Evolutionary conservation across 495 filamentous ascomycete species (phyloP).

Genomic region (Aspergillus campestris): DNA sequence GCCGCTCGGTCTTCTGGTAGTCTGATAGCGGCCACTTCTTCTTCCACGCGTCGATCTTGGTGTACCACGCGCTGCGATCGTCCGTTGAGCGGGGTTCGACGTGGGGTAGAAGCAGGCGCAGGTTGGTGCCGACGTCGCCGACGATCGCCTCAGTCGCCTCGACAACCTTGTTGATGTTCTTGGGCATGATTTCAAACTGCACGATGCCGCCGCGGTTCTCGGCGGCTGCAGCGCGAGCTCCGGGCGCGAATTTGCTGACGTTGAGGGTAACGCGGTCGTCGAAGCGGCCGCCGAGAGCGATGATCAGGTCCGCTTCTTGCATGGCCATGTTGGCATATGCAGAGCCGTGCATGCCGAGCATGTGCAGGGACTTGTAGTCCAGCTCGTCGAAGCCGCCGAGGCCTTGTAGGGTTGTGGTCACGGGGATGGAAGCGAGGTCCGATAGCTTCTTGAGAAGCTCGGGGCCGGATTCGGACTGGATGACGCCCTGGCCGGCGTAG

Average conservation of each 20-base stretch:
- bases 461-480: slow-evolving; percentile 44
- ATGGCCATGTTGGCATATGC: slow-evolving; percentile 59
- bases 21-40: slow-evolving; percentile 64
- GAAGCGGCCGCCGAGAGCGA: slow-evolving; percentile 56
- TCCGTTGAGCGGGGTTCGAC: slow-evolving; percentile 41
- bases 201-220: slow-evolving; percentile 53
- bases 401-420: slow-evolving; percentile 60
- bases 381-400: slow-evolving; percentile 54
- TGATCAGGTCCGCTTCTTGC: slow-evolving; percentile 55
- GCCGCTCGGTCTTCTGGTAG: slow-evolving; percentile 59
- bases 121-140: slow-evolving; percentile 56
- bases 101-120: slow-evolving; percentile 61
- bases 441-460: slow-evolving; percentile 46
- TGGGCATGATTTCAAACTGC: slow-evolving; percentile 59
- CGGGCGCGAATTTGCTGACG: slow-evolving; percentile 48
- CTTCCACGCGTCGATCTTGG: slow-evolving; percentile 86
- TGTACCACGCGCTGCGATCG: slow-evolving; percentile 71
- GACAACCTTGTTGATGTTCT: slow-evolving; percentile 60
- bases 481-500: slow-evolving; percentile 52
- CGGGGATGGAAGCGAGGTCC: slow-evolving; percentile 51
- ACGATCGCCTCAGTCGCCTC: slow-evolving; percentile 54
- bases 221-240: slow-evolving; percentile 46
- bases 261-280: slow-evolving; percentile 53
- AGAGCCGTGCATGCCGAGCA: slow-evolving; percentile 60
- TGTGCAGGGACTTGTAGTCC: slow-evolving; percentile 50